Percentiles rank a stretch among this genome's conserved stretches.
phyloP scores from a whole-genome alignment of 2,329 filamentous ascomycete genomes.

The Cordyceps cicadae region DNA sequence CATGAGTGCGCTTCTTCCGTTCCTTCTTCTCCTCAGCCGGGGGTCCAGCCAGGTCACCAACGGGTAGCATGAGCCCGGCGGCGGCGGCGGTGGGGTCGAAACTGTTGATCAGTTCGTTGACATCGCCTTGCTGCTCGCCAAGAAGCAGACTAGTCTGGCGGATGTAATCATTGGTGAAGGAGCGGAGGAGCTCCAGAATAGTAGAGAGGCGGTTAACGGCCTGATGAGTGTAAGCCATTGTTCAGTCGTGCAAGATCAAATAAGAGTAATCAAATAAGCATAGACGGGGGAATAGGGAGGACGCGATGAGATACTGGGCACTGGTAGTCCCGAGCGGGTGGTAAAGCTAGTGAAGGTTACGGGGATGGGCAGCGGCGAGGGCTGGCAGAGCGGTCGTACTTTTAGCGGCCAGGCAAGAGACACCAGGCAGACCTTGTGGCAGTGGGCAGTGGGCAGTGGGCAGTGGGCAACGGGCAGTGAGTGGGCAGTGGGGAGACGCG shows the following conservation, averaged over 20 bases:
- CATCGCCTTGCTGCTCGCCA: conserved; percentile 49
- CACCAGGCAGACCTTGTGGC: background rate
- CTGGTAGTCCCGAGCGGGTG: too few species aligned
- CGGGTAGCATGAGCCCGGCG: conserved; percentile 36
- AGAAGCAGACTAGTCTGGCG: conserved; percentile 81
- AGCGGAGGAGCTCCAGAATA: conserved; percentile 70
- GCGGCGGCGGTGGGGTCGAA: conserved; percentile 42
- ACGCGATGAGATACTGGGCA: too few species aligned
- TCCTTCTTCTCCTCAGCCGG: conserved; percentile 68
- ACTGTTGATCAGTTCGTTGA: conserved; percentile 38
- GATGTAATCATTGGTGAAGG: conserved; percentile 75
- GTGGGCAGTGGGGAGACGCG: background rate
- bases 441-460: background rate
- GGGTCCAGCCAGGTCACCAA: conserved; percentile 30
- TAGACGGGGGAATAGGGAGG: too few species aligned
- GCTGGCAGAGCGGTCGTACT: background rate
- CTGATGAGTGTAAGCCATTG: conserved; percentile 44
- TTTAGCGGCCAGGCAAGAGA: conserved; percentile 15
- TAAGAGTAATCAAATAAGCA: too few species aligned
- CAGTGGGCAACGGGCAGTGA: background rate
- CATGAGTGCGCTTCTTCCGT: conserved; percentile 77
- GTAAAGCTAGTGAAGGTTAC: background rate
- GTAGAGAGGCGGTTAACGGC: conserved; percentile 56
- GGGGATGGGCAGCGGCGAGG: background rate
- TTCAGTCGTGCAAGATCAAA: background rate